Conservation (phyloP, 2,329 filamentous ascomycete genomes). For the Trichoderma sp. region DNA sequence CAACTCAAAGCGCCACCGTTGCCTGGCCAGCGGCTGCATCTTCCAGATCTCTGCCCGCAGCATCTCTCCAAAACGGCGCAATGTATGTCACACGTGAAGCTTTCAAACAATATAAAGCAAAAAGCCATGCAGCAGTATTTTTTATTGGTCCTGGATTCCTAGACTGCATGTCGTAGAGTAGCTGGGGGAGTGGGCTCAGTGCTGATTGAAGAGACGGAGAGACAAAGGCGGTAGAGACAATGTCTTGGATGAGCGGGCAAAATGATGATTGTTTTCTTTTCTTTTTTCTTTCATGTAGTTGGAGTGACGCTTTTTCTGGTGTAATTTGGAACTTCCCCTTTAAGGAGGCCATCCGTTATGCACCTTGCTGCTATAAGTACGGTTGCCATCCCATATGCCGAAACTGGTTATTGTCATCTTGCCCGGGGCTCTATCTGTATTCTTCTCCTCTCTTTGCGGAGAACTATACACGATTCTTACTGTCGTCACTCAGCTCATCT, state of each 20-base stretch:
- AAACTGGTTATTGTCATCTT: neutral
- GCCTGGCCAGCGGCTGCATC: constrained; percentile 17
- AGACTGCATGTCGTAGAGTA: no score
- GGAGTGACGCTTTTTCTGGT: neutral
- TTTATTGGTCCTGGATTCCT: neutral
- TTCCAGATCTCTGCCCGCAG: neutral
- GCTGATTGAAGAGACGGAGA: constrained; percentile 13
- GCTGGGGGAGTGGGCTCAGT: neutral
- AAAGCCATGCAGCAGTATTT: neutral
- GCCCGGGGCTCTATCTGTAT: neutral
- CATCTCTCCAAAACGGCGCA: neutral
- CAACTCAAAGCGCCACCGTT: neutral
- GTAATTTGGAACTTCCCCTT: constrained; percentile 1
- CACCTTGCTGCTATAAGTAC: neutral
- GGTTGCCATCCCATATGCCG: neutral
- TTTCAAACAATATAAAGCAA: constrained; percentile 1
- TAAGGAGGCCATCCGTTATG: neutral
- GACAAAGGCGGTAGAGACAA: constrained; percentile 2
- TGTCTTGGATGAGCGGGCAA: neutral
- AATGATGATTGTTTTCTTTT: neutral
- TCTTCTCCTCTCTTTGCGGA: neutral
- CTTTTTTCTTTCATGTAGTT: neutral
- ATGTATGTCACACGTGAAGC: constrained; percentile 20
- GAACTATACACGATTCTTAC: neutral
- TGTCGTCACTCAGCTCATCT: constrained; percentile 5